Evolutionary conservation across 1,139 yeast genomes (phyloP).

Genomic region (Casaregolazyma lundiana): DNA sequence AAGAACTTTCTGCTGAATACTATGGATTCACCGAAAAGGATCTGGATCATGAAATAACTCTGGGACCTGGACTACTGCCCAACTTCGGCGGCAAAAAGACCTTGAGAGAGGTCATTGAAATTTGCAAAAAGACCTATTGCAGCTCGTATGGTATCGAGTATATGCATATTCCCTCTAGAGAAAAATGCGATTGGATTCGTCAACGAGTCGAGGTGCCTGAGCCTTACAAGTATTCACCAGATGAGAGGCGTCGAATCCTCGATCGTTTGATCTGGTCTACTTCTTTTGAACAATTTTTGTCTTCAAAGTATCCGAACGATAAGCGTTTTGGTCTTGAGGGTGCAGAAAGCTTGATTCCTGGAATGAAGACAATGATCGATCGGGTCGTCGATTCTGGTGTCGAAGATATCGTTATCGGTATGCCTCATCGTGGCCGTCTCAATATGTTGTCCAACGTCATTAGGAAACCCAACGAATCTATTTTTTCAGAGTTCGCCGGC

Average conservation of each 20-base stretch:
- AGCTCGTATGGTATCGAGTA: slow-evolving; percentile 89
- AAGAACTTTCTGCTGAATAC: slow-evolving; percentile 84
- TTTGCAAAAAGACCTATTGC: slow-evolving; percentile 84
- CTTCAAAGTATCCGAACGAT: slow-evolving; percentile 96
- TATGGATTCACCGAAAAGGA: slow-evolving; percentile 89
- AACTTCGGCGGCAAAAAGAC: slow-evolving; percentile 65
- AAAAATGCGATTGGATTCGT: slow-evolving; percentile 97
- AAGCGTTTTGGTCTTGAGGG: slow-evolving; percentile 99
- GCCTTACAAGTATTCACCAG: slow-evolving; percentile 78
- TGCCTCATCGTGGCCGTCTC: slow-evolving; percentile 99
- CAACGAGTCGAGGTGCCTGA: slow-evolving; percentile 90
- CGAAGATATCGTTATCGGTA: slow-evolving; percentile 95
- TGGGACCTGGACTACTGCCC: slow-evolving; percentile 97
- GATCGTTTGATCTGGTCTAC: slow-evolving; percentile 97
- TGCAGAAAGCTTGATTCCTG: slow-evolving; percentile 94
- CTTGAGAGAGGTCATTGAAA: slow-evolving; percentile 68
- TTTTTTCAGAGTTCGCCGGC: slow-evolving; percentile 93
- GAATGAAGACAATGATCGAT: slow-evolving; percentile 93
- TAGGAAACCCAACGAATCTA: slow-evolving; percentile 96
- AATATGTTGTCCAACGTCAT: slow-evolving; percentile 97
- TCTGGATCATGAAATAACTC: slow-evolving; percentile 72
- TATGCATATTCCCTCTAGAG: slow-evolving; percentile 93
- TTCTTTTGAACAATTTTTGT: slow-evolving; percentile 84
- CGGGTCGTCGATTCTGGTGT: slow-evolving; percentile 89
- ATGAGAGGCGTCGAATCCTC: slow-evolving; percentile 92